Base-by-base conservation (phyloP, 2,329 filamentous ascomycete species). In the Torrubiellomyces zombiae region DNA sequence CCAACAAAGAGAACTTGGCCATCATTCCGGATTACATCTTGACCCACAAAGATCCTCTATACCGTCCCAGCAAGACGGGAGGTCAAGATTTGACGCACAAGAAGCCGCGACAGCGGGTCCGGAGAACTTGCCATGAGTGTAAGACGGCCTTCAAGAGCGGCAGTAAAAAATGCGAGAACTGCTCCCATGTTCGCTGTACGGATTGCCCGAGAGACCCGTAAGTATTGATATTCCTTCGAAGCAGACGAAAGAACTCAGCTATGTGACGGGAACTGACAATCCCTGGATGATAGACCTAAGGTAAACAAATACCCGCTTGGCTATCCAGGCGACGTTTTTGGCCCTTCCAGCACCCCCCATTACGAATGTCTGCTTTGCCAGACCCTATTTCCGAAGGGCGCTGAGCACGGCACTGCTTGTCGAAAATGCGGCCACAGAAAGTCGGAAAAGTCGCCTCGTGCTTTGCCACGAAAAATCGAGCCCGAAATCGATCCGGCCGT, bases 191-290 rank as follows among this genome's bases (percentile, higher is more conserved):
- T 25, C 72, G 80, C 27, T 92, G 82, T 56, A 79, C 71, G 19
- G 75, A 75, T 43, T 91, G 82, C 47, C 80, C 79, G 15, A 63
- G 81, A 38, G 73, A 82, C 40, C 81, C 81, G 63, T 82, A 66
- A 47, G 76, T 71, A 15, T 17, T 13, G 9, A 17, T 18, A 25
- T 35, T 7, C 16, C 13, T 9, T 14, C 6, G 4, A 8, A n/a
- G n/a, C n/a, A n/a, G n/a, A n/a, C n/a, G n/a, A n/a, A n/a, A n/a
- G n/a, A n/a, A n/a, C n/a, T n/a, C n/a, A n/a, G n/a, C n/a, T n/a
- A n/a, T n/a, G n/a, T n/a, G n/a, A n/a, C n/a, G n/a, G 2, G 9
- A 7, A 21, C 4, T 13, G 12, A 30, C 30, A 16, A 32, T 18
- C 14, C n/a, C 15, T 7, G 23, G 9, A 28, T 19, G 12, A 14